Percentiles rank a stretch among this genome's conserved stretches.
These are phyloP conservation scores for Boletus pseudo-olivaceus DNA, from an alignment of 768 basidiomycete genomes.

Conservation along the genomic window DNA sequence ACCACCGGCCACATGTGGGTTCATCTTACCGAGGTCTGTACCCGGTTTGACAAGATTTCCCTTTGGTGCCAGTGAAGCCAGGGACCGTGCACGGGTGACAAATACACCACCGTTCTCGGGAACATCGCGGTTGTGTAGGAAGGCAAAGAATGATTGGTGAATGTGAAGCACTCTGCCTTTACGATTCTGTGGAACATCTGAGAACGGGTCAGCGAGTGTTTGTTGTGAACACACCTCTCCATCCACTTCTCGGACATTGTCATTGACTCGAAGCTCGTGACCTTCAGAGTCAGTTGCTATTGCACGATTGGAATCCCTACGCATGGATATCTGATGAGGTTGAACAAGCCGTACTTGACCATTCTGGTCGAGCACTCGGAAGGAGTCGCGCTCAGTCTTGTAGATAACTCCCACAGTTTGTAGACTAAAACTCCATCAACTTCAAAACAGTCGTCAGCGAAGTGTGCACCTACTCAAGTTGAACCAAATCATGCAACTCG, in stretches of 20 bases:
- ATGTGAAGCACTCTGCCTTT: conserved; percentile 92
- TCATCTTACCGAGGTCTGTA: conserved; percentile 87
- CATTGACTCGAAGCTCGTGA: conserved; percentile 80
- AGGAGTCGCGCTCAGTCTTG: conserved; percentile 93
- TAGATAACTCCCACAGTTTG: conserved; percentile 97
- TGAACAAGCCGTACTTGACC: conserved; percentile 85
- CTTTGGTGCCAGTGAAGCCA: conserved; percentile 85
- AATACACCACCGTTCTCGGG: conserved; percentile 92
- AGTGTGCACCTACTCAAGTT: conserved; percentile 74
- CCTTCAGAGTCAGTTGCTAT: conserved; percentile 90
- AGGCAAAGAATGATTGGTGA: conserved; percentile 90
- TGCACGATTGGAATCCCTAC: conserved; percentile 73
- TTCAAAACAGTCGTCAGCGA: neutral
- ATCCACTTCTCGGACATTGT: conserved; percentile 89
- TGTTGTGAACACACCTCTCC: conserved; percentile 61
- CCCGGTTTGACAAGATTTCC: conserved; percentile 63
- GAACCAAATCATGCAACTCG: conserved; percentile 94
- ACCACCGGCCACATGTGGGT: conserved; percentile 62
- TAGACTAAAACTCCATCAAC: conserved; percentile 45
- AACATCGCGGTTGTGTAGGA: conserved; percentile 90
- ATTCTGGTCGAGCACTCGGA: conserved; percentile 94
- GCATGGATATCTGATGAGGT: conserved; percentile 93
- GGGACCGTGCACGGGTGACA: conserved; percentile 79
- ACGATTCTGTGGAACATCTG: conserved; percentile 48
- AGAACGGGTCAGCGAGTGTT: neutral